Conservation (phyloP, 73 alveolate genomes). For the Tetrahymena borealis region DNA sequence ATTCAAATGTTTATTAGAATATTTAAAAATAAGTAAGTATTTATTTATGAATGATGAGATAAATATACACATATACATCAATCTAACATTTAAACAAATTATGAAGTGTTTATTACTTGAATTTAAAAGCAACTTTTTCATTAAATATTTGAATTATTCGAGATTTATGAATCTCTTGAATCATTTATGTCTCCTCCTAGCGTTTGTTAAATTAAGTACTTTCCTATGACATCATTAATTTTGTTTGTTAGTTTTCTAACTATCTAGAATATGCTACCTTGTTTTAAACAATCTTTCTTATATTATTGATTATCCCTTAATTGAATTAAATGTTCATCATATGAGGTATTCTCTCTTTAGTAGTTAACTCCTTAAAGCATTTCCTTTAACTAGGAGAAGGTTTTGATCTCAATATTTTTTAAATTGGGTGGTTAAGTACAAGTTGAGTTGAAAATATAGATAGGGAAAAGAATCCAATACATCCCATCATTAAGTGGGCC, state of each 20-base stretch:
- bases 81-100: too few relatives aligned
- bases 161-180: neutral
- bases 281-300: neutral
- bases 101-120: too few relatives aligned
- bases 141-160: neutral
- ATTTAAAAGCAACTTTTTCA: too few relatives aligned
- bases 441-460: neutral
- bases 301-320: neutral
- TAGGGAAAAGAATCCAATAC: neutral
- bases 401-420: neutral
- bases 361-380: neutral
- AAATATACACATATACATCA: too few relatives aligned
- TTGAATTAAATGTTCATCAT: neutral
- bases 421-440: neutral
- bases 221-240: neutral
- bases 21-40: too few relatives aligned
- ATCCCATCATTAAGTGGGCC: neutral
- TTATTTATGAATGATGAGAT: too few relatives aligned
- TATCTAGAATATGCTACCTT: neutral
- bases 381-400: neutral
- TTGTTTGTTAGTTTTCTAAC: neutral
- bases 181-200: neutral
- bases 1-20: too few relatives aligned
- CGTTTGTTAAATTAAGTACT: neutral
- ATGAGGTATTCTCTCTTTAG: neutral